Conservation (phyloP, 2,329 filamentous ascomycete genomes). For the Stagonosporopsis tanaceti region DNA sequence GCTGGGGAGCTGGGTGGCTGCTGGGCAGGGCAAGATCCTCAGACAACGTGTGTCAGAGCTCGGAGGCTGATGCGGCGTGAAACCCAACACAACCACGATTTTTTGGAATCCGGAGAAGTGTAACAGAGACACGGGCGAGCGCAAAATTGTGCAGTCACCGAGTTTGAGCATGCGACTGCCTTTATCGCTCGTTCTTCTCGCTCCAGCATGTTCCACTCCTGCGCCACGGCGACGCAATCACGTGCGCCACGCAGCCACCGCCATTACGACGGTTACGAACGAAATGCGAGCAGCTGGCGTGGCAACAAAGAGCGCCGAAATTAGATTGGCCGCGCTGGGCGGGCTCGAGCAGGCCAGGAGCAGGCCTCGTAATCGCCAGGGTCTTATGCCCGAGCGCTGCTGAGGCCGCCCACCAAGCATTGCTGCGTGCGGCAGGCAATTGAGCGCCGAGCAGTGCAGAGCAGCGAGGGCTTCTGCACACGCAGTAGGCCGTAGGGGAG, state of each 20-base stretch:
- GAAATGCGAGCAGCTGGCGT: conserved; percentile 23
- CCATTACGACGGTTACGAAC: conserved; percentile 16
- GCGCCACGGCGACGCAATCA: conserved; percentile 21
- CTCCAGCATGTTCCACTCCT: conserved; percentile 6
- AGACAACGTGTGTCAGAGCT: conserved; percentile 40
- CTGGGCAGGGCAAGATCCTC: conserved; percentile 24
- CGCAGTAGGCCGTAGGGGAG: neutral
- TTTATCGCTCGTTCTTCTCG: conserved; percentile 3
- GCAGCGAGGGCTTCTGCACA: neutral
- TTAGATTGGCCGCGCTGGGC: conserved; percentile 25
- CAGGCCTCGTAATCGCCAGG: conserved; percentile 27
- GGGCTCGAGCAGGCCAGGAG: conserved; percentile 13
- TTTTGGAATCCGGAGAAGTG: conserved; percentile 3
- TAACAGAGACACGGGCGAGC: conserved; percentile 5
- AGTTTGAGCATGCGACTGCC: conserved; percentile 5
- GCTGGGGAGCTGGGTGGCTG: conserved; percentile 19
- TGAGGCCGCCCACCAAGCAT: conserved; percentile 4
- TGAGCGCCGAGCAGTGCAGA: neutral
- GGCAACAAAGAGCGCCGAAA: conserved; percentile 24
- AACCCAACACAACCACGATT: conserved; percentile 31
- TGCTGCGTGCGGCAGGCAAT: conserved; percentile 4
- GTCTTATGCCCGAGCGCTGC: conserved; percentile 17
- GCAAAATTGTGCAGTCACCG: neutral
- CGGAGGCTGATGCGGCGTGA: conserved; percentile 42
- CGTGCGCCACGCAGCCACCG: conserved; percentile 21